Base-by-base conservation (phyloP, 1,139 yeast species). In the Kluyveromyces sp. region DNA sequence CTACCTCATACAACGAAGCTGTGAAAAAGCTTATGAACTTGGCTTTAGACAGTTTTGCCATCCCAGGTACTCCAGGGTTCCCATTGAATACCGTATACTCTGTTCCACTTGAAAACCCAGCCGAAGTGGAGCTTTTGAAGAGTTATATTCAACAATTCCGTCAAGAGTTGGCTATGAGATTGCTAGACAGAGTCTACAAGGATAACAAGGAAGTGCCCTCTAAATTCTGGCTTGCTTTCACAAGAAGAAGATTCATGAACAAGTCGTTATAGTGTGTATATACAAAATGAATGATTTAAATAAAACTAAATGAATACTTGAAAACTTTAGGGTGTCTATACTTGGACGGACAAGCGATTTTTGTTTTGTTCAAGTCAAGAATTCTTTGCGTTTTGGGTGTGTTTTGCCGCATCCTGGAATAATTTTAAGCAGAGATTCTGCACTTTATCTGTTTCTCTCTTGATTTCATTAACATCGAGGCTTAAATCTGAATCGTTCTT, bases 61-160 rank as follows among this genome's bases (percentile, higher is more conserved):
- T 94, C 52, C 99, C 99, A 0, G 99, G 99, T 21, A 97, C 92
- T 53, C 81, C 92, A 25, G 89, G 92, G 15, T 92, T 92, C 72
- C 97, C 97, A 8, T 73, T 92, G 65, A 90, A 90, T 67, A 75
- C 89, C 1, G 74, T 92, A 48, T 92, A 89, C 64, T 74, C 77
- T 48, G 52, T 63, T 2, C 78, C 96, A 4, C 94, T 97, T 15
- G 69, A 73, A 37, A 86, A 82, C 58, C 80, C 82, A 56, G 74
- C 74, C 49, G 96, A 89, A 51, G 81, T 81, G 44, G 95, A 90
- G 47, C 70, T 88, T 48, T 75, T 94, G 64, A 78, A 94, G 57
- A 73, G 79, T 31, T 92, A 92, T 64, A 73, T 92, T 56, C 81
- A 81, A 54, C 98, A 92, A 65, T 89, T 94, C 69, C 82, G 99